Percentiles rank a stretch among this genome's conserved stretches.
These are phyloP conservation scores for Trichomonascus vanleenenianus DNA, from an alignment of 805 yeast species.

Conservation along the genomic window DNA sequence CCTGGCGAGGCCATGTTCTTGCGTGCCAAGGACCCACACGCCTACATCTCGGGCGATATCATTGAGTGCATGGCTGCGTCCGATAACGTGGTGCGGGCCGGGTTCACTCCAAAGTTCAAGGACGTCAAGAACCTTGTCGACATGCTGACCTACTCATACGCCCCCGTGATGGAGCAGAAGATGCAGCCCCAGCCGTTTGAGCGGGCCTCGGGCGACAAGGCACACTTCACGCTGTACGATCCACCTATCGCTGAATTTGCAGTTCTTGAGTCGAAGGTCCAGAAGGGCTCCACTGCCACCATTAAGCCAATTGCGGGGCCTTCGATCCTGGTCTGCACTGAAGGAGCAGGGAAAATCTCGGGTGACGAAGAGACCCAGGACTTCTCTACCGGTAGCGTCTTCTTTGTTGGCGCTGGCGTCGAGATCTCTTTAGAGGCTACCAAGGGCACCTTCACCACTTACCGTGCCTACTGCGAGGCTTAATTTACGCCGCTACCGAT, in stretches of 20 bases:
- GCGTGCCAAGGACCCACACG: constrained; percentile 97
- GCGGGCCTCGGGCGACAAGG: constrained; percentile 27
- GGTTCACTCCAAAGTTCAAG: constrained; percentile 98
- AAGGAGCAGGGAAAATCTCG: constrained; percentile 61
- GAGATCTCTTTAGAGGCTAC: constrained; percentile 45
- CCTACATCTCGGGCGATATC: constrained; percentile 93
- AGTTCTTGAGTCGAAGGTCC: constrained; percentile 68
- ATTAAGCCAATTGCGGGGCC: constrained; percentile 74
- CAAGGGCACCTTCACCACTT: constrained; percentile 51
- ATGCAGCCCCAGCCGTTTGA: constrained; percentile 58
- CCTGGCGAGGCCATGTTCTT: constrained; percentile 96
- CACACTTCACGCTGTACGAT: constrained; percentile 48
- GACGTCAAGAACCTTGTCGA: constrained; percentile 85
- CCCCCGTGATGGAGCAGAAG: constrained; percentile 87
- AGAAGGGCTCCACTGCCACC: constrained; percentile 42
- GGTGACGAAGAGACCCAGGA: constrained; percentile 32
- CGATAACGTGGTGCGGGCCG: constrained; percentile 97
- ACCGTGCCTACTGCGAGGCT: constrained; percentile 61
- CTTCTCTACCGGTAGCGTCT: constrained; percentile 69
- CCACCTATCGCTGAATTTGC: constrained; percentile 98
- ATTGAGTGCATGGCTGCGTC: constrained; percentile 99
- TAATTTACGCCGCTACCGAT: not conserved
- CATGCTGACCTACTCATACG: constrained; percentile 85
- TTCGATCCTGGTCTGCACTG: constrained; percentile 74
- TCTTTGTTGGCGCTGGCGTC: constrained; percentile 73